Conservation (phyloP, 2,329 filamentous ascomycete genomes). For the Aspergillus neoniger region DNA sequence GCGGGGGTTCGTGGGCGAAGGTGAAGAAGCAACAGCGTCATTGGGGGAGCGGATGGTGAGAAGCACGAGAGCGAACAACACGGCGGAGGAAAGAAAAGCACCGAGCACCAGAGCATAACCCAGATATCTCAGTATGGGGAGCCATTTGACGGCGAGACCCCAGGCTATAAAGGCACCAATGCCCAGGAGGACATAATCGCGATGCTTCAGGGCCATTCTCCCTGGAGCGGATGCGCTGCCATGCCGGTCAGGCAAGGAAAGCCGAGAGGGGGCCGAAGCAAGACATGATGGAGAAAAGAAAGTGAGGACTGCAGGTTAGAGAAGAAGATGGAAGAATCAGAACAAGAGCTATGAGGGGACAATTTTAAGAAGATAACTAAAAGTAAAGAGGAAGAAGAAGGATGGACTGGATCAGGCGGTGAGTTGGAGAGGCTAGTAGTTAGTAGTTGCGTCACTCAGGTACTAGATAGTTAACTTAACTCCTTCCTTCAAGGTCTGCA, state of each 20-base stretch:
- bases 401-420: too few relatives aligned
- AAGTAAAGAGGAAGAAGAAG: too few relatives aligned
- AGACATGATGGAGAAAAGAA: constrained; percentile 3
- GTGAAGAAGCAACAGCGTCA: constrained; percentile 36
- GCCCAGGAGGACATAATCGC: constrained; percentile 46
- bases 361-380: background rate
- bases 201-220: constrained; percentile 51
- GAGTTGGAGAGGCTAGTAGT: too few relatives aligned
- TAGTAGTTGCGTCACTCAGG: too few relatives aligned
- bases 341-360: background rate
- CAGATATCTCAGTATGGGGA: constrained; percentile 78
- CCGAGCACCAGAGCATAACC: constrained; percentile 82
- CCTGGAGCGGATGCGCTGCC: constrained; percentile 23
- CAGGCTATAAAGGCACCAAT: constrained; percentile 69
- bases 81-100: constrained; percentile 54
- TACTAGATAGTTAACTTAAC: too few relatives aligned
- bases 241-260: constrained; percentile 1
- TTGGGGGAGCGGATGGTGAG: constrained; percentile 53
- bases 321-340: background rate
- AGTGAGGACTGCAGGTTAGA: too few relatives aligned
- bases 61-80: constrained; percentile 61
- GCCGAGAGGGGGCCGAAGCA: too few relatives aligned
- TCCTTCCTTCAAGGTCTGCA: too few relatives aligned
- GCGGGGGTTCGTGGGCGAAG: constrained; percentile 46
- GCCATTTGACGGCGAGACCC: constrained; percentile 81